phyloP scores from a whole-genome alignment of 345 rosid species.

The Linum trigynum region DNA sequence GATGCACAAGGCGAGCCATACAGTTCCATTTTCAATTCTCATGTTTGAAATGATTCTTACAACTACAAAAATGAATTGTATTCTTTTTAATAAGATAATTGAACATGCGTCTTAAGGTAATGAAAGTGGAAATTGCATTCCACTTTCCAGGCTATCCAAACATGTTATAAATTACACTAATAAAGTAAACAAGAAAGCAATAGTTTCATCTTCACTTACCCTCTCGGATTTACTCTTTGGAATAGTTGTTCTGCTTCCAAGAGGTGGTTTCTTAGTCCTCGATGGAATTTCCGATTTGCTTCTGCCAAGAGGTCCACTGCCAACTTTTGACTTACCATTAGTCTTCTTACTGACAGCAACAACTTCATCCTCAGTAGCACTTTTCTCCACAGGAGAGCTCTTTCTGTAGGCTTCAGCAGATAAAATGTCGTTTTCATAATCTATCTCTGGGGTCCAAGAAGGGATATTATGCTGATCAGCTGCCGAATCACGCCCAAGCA shows the following conservation, averaged over 20 bases:
- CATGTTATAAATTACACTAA: background rate
- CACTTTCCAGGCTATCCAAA: too few relatives aligned
- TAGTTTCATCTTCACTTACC: constrained; percentile 30
- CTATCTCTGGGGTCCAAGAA: constrained; percentile 78
- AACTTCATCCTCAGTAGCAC: constrained; percentile 6
- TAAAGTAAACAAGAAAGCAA: background rate
- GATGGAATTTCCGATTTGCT: constrained; percentile 39
- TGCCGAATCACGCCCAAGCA: constrained; percentile 61
- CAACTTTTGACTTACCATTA: constrained; percentile 37
- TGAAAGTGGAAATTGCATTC: too few relatives aligned
- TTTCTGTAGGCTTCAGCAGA: constrained; percentile 29
- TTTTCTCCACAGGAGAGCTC: constrained; percentile 26
- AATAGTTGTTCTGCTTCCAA: constrained; percentile 47
- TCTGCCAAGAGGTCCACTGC: constrained; percentile 35
- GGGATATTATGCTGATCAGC: constrained; percentile 25
- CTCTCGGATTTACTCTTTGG: constrained; percentile 51
- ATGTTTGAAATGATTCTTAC: too few relatives aligned
- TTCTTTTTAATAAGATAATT: too few relatives aligned
- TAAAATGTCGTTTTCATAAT: constrained; percentile 42
- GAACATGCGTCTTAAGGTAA: too few relatives aligned
- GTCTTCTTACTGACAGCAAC: background rate
- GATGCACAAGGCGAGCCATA: background rate
- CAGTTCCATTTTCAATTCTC: too few relatives aligned
- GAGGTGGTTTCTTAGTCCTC: constrained; percentile 45
- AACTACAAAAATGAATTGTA: too few relatives aligned